Evolutionary conservation across 2,329 filamentous ascomycete species (phyloP).

Genomic region (Cercospora janseana): DNA sequence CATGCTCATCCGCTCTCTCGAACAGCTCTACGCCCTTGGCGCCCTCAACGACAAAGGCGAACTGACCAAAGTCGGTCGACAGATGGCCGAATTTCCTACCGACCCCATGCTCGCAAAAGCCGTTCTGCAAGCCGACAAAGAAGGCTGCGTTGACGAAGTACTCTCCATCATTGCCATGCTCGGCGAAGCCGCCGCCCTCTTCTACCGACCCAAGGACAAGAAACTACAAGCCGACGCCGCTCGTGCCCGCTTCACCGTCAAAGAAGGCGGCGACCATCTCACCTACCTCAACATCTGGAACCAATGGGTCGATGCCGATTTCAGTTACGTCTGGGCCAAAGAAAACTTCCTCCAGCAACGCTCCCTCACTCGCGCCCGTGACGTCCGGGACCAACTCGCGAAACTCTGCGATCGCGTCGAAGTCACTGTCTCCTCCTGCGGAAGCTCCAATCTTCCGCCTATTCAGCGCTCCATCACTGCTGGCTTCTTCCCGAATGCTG

Average conservation of each 20-base stretch:
- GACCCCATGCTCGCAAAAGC: constrained; percentile 89
- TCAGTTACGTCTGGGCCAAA: constrained; percentile 78
- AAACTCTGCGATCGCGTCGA: constrained; percentile 94
- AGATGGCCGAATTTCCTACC: constrained; percentile 93
- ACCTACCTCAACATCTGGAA: constrained; percentile 92
- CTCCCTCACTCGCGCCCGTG: constrained; percentile 80
- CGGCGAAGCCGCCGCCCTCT: constrained; percentile 80
- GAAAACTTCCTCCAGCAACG: constrained; percentile 95
- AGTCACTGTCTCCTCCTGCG: constrained; percentile 64
- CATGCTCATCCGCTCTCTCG: constrained; percentile 81
- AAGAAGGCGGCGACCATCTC: constrained; percentile 86
- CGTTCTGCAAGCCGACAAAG: constrained; percentile 81
- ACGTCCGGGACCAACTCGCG: constrained; percentile 87
- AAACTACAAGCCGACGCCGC: constrained; percentile 94
- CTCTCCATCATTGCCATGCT: constrained; percentile 94
- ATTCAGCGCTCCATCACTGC: constrained; percentile 86
- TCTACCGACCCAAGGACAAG: constrained; percentile 95
- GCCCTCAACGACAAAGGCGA: constrained; percentile 85
- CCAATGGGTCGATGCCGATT: constrained; percentile 92
- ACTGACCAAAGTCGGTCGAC: constrained; percentile 83
- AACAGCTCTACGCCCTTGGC: constrained; percentile 87
- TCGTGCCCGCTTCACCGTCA: constrained; percentile 80
- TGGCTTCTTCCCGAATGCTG: constrained; percentile 93
- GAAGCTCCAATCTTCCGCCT: constrained; percentile 68
- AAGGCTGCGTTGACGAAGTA: constrained; percentile 91